Percentiles rank a stretch among this genome's conserved stretches.
These are phyloP conservation scores for Moniliophthora roreri DNA, from an alignment of 1,284 basidiomycete species.

Conservation along the genomic window DNA sequence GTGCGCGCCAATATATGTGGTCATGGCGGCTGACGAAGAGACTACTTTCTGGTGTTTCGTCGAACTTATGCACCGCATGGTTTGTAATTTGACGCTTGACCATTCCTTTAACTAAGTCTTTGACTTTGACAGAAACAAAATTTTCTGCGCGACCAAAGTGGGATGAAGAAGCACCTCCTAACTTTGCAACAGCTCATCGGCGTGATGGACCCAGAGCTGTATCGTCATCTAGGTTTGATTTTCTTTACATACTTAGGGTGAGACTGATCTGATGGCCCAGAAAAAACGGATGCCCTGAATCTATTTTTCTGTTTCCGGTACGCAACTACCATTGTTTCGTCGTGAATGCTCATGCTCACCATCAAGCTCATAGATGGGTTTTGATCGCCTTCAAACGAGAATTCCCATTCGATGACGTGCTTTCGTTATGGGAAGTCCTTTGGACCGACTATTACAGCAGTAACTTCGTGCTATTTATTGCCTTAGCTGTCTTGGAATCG, in stretches of 20 bases:
- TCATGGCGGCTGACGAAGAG: slow-evolving; percentile 87
- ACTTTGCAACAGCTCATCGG: slow-evolving; percentile 89
- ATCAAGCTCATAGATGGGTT: slow-evolving; percentile 64
- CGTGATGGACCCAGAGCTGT: slow-evolving; percentile 93
- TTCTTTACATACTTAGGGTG: background rate
- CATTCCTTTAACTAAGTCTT: background rate
- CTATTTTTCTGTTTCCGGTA: slow-evolving; percentile 98
- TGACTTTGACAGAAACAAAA: slow-evolving; percentile 76
- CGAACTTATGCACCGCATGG: slow-evolving; percentile 94
- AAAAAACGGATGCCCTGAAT: slow-evolving; percentile 89
- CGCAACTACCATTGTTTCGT: slow-evolving; percentile 16
- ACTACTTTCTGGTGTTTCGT: slow-evolving; percentile 96
- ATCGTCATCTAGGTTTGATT: slow-evolving; percentile 74
- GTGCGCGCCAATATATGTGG: slow-evolving; percentile 90
- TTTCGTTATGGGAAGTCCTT: slow-evolving; percentile 93
- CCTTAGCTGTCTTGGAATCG: slow-evolving; percentile 90
- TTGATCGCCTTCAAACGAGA: slow-evolving; percentile 94
- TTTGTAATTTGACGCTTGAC: slow-evolving; percentile 32
- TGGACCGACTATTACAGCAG: slow-evolving; percentile 92
- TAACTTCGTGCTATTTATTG: slow-evolving; percentile 91
- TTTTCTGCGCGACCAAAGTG: slow-evolving; percentile 94
- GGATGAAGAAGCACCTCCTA: slow-evolving; percentile 93
- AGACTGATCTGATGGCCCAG: slow-evolving; percentile 36
- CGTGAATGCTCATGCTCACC: slow-evolving; percentile 7
- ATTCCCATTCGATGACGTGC: slow-evolving; percentile 87